A percentile compares a stretch with the other conserved stretches of the same genome.
phyloP scores from a whole-genome alignment of 805 yeast species.

The Wickerhamiella australiensis region DNA sequence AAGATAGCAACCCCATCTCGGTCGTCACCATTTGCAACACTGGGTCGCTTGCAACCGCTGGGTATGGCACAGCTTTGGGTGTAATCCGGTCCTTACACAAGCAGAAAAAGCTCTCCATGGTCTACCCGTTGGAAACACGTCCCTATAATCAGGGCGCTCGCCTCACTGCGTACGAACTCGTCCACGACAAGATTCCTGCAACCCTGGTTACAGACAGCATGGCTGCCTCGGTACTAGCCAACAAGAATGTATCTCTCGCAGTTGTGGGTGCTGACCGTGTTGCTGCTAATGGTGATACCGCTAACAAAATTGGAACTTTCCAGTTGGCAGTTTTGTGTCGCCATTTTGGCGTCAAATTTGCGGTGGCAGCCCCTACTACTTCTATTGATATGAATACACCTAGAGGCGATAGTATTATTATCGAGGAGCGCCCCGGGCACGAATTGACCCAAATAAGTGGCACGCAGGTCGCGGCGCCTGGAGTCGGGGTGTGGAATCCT shows the following conservation, averaged over 20 bases:
- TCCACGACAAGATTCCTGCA: slow-evolving; percentile 75
- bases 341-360: slow-evolving; percentile 58
- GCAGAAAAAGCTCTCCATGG: slow-evolving; percentile 47
- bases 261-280: slow-evolving; percentile 95
- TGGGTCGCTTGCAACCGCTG: slow-evolving; percentile 93
- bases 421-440: slow-evolving; percentile 74
- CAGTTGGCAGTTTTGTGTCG: slow-evolving; percentile 70
- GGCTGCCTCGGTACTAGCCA: slow-evolving; percentile 63
- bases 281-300: slow-evolving; percentile 87
- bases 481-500: slow-evolving; percentile 87
- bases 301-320: slow-evolving; percentile 91
- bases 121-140: slow-evolving; percentile 83
- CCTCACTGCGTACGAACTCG: slow-evolving; percentile 80
- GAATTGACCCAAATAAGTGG: slow-evolving; percentile 76
- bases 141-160: slow-evolving; percentile 96
- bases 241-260: slow-evolving; percentile 68
- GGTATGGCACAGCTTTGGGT: slow-evolving; percentile 95
- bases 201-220: slow-evolving; percentile 84
- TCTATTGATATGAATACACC: slow-evolving; percentile 63
- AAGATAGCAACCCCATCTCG: slow-evolving; percentile 53
- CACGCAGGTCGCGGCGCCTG: slow-evolving; percentile 65
- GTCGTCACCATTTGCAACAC: slow-evolving; percentile 91
- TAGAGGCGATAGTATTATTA: slow-evolving; percentile 62
- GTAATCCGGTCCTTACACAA: slow-evolving; percentile 60
- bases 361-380: slow-evolving; percentile 92